Conservation (phyloP, 257 asterid species). For the Anisodus tanguticus region DNA sequence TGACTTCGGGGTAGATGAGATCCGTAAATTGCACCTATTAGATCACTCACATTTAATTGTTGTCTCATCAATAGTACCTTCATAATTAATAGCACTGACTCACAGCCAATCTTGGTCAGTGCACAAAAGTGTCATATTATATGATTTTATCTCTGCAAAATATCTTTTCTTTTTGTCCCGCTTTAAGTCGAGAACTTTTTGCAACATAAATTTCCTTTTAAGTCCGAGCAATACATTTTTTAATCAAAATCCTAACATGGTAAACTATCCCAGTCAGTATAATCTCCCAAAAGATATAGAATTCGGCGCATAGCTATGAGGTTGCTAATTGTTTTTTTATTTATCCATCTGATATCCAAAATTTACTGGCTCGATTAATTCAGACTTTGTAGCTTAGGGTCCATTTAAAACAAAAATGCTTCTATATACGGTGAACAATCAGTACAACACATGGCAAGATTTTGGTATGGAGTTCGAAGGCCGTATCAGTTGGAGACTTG, state of each 20-base stretch:
- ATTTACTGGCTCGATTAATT: too few species aligned
- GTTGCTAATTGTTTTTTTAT: too few species aligned
- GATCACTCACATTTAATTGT: not conserved
- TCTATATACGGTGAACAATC: too few species aligned
- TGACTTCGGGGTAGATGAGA: not conserved
- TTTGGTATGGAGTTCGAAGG: too few species aligned
- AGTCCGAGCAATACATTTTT: not conserved
- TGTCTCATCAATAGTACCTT: not conserved
- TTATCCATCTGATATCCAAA: too few species aligned
- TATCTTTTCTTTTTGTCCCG: not conserved
- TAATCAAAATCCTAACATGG: not conserved
- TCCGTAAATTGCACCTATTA: not conserved
- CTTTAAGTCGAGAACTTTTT: not conserved
- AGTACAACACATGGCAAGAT: too few species aligned
- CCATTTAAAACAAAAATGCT: too few species aligned
- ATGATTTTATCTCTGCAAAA: slow-evolving; percentile 9
- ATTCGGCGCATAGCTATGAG: too few species aligned
- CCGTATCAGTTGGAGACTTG: too few species aligned
- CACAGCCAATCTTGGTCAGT: not conserved
- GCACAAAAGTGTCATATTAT: not conserved
- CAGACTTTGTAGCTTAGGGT: too few species aligned
- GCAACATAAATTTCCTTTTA: not conserved
- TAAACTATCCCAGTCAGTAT: not conserved
- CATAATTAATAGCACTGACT: not conserved
- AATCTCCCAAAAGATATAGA: too few species aligned